These are phyloP conservation scores for Aspergillus coremiiformis DNA, from an alignment of 495 filamentous ascomycete species.

Conservation along the genomic window DNA sequence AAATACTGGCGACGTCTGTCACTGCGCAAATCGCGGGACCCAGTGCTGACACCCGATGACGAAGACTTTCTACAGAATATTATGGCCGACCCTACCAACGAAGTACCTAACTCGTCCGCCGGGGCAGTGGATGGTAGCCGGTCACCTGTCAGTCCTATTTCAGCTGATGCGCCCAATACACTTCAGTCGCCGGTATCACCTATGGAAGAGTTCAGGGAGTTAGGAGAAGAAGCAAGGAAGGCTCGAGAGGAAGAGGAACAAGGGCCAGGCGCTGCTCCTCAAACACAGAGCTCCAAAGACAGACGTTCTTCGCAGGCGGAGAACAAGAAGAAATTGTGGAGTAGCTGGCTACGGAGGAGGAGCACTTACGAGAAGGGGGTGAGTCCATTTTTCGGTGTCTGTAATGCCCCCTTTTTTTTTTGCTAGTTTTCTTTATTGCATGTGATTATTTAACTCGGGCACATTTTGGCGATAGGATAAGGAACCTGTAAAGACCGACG, in stretches of 20 bases:
- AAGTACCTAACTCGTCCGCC: constrained; percentile 2
- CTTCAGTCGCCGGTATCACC: constrained; percentile 35
- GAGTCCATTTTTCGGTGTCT: not conserved
- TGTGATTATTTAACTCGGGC: not conserved
- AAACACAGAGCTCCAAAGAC: constrained; percentile 15
- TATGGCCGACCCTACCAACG: constrained; percentile 26
- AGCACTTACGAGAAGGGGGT: constrained; percentile 35
- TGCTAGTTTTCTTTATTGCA: not conserved
- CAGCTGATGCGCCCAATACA: constrained; percentile 24
- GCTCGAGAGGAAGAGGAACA: constrained; percentile 18
- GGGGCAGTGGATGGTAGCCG: not conserved
- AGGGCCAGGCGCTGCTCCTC: constrained; percentile 7
- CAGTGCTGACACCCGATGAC: constrained; percentile 47
- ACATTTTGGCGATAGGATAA: not conserved
- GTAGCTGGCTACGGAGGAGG: constrained; percentile 34
- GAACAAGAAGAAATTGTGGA: constrained; percentile 43
- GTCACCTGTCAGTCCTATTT: constrained; percentile 5
- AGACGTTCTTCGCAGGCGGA: constrained; percentile 10
- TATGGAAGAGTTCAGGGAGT: constrained; percentile 31
- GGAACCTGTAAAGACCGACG: constrained; percentile 4
- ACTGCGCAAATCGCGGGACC: constrained; percentile 32
- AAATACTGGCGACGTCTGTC: constrained; percentile 26
- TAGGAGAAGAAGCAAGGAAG: constrained; percentile 29
- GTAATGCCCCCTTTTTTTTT: not conserved
- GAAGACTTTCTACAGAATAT: constrained; percentile 49